Evolutionary conservation across 106 monocot genomes (phyloP), one percentile per base, ranked within the genome.

Genomic region (Dendrobium catenatum): DNA sequence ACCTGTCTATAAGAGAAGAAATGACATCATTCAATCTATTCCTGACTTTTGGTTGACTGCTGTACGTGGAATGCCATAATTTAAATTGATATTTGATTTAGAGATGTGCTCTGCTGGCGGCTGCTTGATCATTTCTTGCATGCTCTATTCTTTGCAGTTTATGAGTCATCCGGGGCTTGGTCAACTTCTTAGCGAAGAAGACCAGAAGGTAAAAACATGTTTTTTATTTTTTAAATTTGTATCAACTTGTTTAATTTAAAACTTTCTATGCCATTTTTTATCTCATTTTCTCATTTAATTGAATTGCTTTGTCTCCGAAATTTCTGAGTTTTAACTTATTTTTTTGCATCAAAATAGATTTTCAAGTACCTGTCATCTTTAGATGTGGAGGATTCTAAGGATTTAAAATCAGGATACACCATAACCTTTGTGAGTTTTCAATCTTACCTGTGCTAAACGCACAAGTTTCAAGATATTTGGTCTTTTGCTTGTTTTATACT

Each of bases 41-140:
- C 96, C 96, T 6, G 96, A 97, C 86, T 97, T 97, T 70, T 97
- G 96, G 96, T 85, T 97, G 74, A 97, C 94, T 81, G 96, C 96
- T 64, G 97, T 97, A 72, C 78, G 87, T 79, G 41, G 3, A 9
- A 6, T 22, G 11, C 2, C 49, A 37, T 82, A 19, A 8, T 61
- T 18, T 68, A 15, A 74, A 18, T 78, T 68, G 31, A 22, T 5
- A 0, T 64, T 51, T 3, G 19, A 16, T 77, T 76, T 9, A 73
- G 9, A 55, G 17, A 55, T 2, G n/a, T 66, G n/a, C n/a, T 66
- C 66, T 37, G 37, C 37, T 37, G 37, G 37, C 37, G 37, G 37
- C 37, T 37, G 37, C 37, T 37, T 37, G 37, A 37, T 37, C 2
- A 37, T 37, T 27, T 20, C 22, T 66, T 26, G 8, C 2, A 66